Percentiles rank a stretch among this genome's conserved stretches.
Conservation (phyloP, 108 stramenopile genomes). For the Nitzschia sp. region DNA sequence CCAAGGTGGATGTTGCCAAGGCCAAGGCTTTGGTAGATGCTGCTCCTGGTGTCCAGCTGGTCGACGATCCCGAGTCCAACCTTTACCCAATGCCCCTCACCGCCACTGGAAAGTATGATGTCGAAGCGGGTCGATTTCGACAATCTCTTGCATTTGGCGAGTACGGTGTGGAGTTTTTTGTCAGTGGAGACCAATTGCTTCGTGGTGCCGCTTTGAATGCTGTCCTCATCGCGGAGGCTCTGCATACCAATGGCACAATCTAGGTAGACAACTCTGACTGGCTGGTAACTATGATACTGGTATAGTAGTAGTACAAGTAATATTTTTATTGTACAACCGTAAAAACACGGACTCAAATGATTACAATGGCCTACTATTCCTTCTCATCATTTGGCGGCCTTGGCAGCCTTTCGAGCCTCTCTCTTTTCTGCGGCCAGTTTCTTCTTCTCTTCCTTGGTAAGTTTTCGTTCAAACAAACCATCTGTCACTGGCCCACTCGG, state of each 20-base stretch:
- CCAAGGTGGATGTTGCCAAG: slow-evolving; percentile 50
- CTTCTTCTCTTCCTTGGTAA: slow-evolving; percentile 91
- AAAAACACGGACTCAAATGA: too few relatives aligned
- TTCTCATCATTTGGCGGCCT: slow-evolving; percentile 28
- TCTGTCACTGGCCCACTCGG: slow-evolving; percentile 33
- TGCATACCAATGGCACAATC: slow-evolving; percentile 69
- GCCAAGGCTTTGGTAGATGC: slow-evolving; percentile 76
- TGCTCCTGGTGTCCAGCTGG: slow-evolving; percentile 81
- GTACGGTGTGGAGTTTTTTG: slow-evolving; percentile 95
- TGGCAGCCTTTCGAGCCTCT: slow-evolving; percentile 71
- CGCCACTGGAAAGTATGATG: slow-evolving; percentile 92
- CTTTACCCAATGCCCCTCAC: slow-evolving; percentile 96
- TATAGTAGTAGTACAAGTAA: too few relatives aligned
- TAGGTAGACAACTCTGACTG: too few relatives aligned
- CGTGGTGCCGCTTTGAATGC: slow-evolving; percentile 97
- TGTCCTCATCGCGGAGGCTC: slow-evolving; percentile 92
- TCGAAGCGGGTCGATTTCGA: slow-evolving; percentile 92
- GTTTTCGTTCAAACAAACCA: slow-evolving; percentile 81
- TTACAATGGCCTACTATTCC: too few relatives aligned
- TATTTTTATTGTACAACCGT: too few relatives aligned
- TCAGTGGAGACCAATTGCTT: slow-evolving; percentile 95
- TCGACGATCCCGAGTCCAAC: slow-evolving; percentile 64
- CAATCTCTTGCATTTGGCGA: slow-evolving; percentile 83
- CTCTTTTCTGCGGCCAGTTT: slow-evolving; percentile 67
- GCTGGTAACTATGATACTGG: too few relatives aligned